Percentiles rank a stretch among this genome's conserved stretches.
These are phyloP conservation scores for Phlebiopsis gigantea DNA, from an alignment of 768 basidiomycete species.

Conservation along the genomic window DNA sequence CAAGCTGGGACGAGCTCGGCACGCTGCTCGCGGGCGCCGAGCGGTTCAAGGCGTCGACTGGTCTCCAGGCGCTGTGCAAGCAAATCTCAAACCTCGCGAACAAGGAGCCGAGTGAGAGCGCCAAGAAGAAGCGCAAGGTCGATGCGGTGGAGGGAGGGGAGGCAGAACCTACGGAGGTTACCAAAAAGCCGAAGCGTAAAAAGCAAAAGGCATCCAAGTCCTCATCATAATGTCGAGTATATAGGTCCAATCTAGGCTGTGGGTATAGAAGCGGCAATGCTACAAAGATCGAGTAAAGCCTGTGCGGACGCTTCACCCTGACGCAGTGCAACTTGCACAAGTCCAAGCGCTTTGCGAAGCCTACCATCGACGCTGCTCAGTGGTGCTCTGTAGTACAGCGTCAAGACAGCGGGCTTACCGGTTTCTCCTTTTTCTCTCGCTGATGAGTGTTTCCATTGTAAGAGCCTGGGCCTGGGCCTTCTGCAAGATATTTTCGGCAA, in stretches of 20 bases:
- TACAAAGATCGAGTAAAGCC: not conserved
- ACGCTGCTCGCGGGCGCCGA: conserved; percentile 41
- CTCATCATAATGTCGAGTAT: not conserved
- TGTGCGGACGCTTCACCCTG: not conserved
- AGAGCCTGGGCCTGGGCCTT: not conserved
- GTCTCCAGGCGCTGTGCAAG: conserved; percentile 56
- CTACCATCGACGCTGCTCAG: not conserved
- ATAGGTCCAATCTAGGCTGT: not conserved
- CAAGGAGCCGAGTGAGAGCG: conserved; percentile 20
- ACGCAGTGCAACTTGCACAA: not conserved
- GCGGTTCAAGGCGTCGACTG: conserved; percentile 59
- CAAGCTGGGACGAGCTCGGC: conserved; percentile 49
- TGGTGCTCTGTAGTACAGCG: too few species aligned
- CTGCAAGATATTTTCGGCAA: conserved; percentile 66
- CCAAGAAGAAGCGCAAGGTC: conserved; percentile 25
- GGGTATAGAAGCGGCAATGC: not conserved
- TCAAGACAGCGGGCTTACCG: not conserved
- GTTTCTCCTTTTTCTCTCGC: not conserved
- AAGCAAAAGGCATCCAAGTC: not conserved
- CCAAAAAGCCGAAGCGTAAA: conserved; percentile 23
- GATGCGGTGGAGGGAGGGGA: conserved; percentile 14
- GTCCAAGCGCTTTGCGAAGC: not conserved
- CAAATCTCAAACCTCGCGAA: conserved; percentile 43
- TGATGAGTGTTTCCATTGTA: not conserved
- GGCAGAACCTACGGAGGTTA: conserved; percentile 25